Percentiles rank a stretch among this genome's conserved stretches.
phyloP scores from a whole-genome alignment of 169 alveolate species.

The Theileria annulata region DNA sequence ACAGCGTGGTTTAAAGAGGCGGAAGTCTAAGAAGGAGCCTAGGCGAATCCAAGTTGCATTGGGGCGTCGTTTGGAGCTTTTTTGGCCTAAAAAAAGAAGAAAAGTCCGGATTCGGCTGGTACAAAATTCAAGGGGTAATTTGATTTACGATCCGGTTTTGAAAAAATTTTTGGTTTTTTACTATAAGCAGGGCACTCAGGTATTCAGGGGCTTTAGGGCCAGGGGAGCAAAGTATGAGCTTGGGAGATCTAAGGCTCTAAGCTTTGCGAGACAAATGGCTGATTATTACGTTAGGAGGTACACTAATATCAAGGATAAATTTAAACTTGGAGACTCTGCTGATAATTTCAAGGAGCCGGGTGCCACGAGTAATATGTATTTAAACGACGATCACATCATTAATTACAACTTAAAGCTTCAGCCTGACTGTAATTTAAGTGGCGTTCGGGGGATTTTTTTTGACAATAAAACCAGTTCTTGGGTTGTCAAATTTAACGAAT shows the following conservation, averaged over 20 bases:
- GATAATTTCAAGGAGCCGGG: background rate
- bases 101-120: conserved; percentile 69
- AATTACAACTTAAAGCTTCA: conserved; percentile 62
- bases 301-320: background rate
- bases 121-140: conserved; percentile 74
- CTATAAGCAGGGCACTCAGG: conserved; percentile 78
- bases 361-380: too few relatives aligned
- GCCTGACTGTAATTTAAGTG: conserved; percentile 76
- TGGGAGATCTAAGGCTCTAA: conserved; percentile 67
- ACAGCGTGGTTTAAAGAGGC: conserved; percentile 73
- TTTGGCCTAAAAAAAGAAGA: conserved; percentile 71
- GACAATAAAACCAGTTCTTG: conserved; percentile 67
- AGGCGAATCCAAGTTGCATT: conserved; percentile 65
- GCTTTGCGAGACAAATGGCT: conserved; percentile 70
- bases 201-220: conserved; percentile 70
- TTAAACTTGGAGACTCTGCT: too few relatives aligned
- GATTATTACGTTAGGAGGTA: conserved; percentile 45
- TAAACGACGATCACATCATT: too few relatives aligned
- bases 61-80: conserved; percentile 72
- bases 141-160: conserved; percentile 70
- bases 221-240: conserved; percentile 55
- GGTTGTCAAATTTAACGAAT: conserved; percentile 69
- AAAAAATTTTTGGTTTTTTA: conserved; percentile 68
- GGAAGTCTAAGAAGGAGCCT: conserved; percentile 67
- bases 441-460: conserved; percentile 76